Evolutionary conservation across 345 rosid species (phyloP), one percentile per base, ranked within the genome.

Genomic region (Psidium guajava): DNA sequence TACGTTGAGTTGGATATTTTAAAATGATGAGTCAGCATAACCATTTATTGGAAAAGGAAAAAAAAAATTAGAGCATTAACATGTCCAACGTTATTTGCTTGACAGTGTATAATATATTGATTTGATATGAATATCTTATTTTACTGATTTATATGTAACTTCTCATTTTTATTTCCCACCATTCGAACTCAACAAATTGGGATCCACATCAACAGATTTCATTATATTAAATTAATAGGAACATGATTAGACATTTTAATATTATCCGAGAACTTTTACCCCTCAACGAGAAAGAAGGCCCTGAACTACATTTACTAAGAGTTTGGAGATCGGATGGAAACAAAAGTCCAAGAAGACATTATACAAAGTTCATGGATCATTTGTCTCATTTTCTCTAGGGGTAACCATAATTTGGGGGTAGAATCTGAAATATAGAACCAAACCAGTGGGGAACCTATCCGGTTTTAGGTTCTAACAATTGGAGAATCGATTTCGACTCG

Each of bases 301-400:
- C 13, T 49, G 10, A 49, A 32, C 3, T 1, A 1, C 3, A 69
- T 69, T 69, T 69, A 1, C 5, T 32, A 3, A 69, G 16, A 16
- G 1, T 18, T 69, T 0, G 20, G 2, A 0, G 4, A 32, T 0
- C 11, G 3, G 3, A 32, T 32, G 32, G 0, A 69, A 18, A 0
- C 28, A 7, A 32, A 64, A 64, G 6, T 3, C 3, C 4, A 61
- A 8, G 0, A 0, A 7, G 11, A 61, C 0, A 0, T 61, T 28
- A 20, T 8, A 3, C 6, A 16, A 36, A 69, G 5, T 36, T 1
- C 20, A 16, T 1, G 3, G 1, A 61, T 8, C 2, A 28, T 28
- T 28, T 7, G 9, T 28, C 2, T 1, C 11, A 61, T 61, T 28
- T 61, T 28, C 21, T 28, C 21, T 28, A 44, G 7, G 47, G 47